Evolutionary conservation across 139 green algal genomes (phyloP).

Genomic region (Chlamydomonas asymmetrica): DNA sequence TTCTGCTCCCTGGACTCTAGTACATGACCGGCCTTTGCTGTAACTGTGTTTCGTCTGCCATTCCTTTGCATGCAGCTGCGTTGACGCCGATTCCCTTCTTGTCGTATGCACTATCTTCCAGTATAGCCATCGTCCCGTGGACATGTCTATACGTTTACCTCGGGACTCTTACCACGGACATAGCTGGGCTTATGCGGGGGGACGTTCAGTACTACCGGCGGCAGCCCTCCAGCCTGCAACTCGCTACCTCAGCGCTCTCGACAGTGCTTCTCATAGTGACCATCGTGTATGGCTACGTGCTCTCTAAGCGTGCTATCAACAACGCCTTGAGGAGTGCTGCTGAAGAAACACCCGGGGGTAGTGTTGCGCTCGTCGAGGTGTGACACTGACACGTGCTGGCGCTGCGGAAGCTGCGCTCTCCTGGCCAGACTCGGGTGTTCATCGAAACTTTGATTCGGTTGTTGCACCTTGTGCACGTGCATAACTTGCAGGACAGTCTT

Average conservation of each 20-base stretch:
- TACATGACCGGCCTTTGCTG: no score
- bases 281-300: conserved; percentile 47
- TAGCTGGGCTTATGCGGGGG: not conserved
- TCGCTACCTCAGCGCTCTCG: conserved; percentile 16
- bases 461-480: no score
- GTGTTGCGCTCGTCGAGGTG: not conserved
- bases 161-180: conserved; percentile 28
- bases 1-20: no score
- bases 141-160: conserved; percentile 74
- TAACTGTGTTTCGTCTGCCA: no score
- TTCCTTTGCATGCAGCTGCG: no score
- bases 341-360: no score
- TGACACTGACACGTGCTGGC: not conserved
- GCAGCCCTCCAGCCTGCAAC: not conserved
- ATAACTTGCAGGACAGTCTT: no score
- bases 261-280: conserved; percentile 30
- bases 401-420: no score
- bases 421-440: no score
- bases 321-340: not conserved
- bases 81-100: conserved; percentile 59
- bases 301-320: conserved; percentile 41
- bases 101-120: conserved; percentile 40
- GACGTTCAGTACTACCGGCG: not conserved
- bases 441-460: no score
- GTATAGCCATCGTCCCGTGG: conserved; percentile 59